Evolutionary conservation across 176 grass and related monocot species (phyloP), one percentile per base, ranked within the genome.

Genomic region (Zea luxurians): DNA sequence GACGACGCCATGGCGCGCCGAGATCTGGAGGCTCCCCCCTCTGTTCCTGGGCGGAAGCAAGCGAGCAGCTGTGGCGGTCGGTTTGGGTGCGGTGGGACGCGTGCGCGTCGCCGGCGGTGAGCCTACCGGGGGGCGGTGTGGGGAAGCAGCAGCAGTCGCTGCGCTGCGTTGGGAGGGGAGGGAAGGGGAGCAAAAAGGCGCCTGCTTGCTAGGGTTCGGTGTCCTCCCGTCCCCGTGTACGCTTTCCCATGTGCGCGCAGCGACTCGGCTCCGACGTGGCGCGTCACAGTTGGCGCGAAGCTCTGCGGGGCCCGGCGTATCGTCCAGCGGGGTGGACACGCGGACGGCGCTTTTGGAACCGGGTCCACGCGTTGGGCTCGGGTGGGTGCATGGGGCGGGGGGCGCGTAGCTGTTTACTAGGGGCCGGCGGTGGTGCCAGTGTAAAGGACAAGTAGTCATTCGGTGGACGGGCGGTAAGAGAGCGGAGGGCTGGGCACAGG

Each of bases 51-150:
- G 27, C 27, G 27, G 27, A 27, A 27, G 8, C 13, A 16, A 7
- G 50, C 50, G 5, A 53, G 57, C 12, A n/a, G 87, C 21, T 77
- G 52, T 41, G 76, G 79, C 40, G 27, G 27, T 27, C 27, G 27
- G 68, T 21, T 12, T 10, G n/a, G 70, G 48, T 48, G 10, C 7
- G 34, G 37, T 6, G 36, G 8, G 36, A 34, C 13, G 27, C 74
- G 58, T 37, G 47, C 48, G 40, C 43, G 78, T 73, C 78, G 73
- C 87, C 87, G 87, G 82, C 87, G 83, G 87, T 89, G 87, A 78
- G 20, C 43, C 4, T 85, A 78, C 83, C 84, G 68, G 65, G 59
- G 76, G 59, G 27, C 27, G 83, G 86, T 86, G 82, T 35, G 83
- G 34, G 63, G 64, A 90, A 78, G 79, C 79, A 47, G 53, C 27